A percentile compares a stretch with the other conserved stretches of the same genome.
Evolutionary conservation across 2,329 filamentous ascomycete genomes (phyloP).

Genomic region (Hansfordia pulvinata): DNA sequence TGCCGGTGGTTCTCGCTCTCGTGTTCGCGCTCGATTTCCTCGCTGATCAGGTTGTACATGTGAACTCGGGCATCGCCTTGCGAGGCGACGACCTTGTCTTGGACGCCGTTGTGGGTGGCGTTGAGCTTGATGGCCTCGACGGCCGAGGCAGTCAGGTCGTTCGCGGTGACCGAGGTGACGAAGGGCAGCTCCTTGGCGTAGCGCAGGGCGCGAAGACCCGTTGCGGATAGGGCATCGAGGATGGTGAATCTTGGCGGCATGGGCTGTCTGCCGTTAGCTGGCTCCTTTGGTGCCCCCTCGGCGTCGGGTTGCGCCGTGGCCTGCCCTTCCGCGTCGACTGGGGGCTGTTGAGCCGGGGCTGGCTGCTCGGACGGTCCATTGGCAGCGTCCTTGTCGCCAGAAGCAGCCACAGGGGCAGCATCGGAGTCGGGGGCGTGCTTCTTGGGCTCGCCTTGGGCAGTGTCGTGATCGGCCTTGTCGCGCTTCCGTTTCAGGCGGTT

Average conservation of each 20-base stretch:
- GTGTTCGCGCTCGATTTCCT: slow-evolving; percentile 30
- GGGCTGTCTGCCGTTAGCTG: slow-evolving; percentile 8
- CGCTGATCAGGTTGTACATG: slow-evolving; percentile 67
- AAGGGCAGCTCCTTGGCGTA: slow-evolving; percentile 89
- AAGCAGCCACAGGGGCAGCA: slow-evolving; percentile 4
- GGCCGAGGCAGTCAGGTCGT: slow-evolving; percentile 71
- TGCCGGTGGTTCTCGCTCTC: slow-evolving; percentile 21
- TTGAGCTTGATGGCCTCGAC: slow-evolving; percentile 75
- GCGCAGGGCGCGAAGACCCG: slow-evolving; percentile 77
- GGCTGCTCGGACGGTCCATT: slow-evolving; percentile 2
- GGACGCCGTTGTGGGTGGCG: slow-evolving; percentile 66
- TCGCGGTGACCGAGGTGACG: slow-evolving; percentile 69
- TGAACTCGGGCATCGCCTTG: slow-evolving; percentile 76
- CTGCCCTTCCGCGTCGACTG: slow-evolving; percentile 1
- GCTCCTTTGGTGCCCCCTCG: slow-evolving; percentile 5
- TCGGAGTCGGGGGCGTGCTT: slow-evolving; percentile 8
- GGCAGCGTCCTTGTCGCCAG: too few relatives aligned
- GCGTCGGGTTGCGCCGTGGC: slow-evolving; percentile 2
- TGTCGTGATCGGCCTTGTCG: slow-evolving; percentile 14
- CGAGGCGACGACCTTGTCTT: slow-evolving; percentile 56
- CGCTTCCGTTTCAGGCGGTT: slow-evolving; percentile 34
- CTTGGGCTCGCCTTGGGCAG: slow-evolving; percentile 7
- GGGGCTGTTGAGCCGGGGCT: neutral
- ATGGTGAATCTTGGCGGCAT: slow-evolving; percentile 54
- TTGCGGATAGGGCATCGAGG: slow-evolving; percentile 87